Conservation (phyloP, 805 yeast species). For the Metschnikowia koreensis region DNA sequence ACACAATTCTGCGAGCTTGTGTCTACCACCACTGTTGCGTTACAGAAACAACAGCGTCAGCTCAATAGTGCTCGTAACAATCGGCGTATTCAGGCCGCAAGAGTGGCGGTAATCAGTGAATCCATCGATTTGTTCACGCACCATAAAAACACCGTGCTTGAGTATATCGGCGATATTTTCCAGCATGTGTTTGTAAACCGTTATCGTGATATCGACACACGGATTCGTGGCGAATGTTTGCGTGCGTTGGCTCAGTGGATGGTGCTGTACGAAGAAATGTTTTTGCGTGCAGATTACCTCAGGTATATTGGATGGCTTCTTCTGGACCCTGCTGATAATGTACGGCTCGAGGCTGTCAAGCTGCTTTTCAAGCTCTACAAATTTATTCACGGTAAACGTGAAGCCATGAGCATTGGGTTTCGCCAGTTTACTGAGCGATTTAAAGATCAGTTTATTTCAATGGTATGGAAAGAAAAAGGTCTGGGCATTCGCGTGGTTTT, state of each 20-base stretch:
- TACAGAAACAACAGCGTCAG: slow-evolving; percentile 47
- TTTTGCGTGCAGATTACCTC: slow-evolving; percentile 65
- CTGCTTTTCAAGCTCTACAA: slow-evolving; percentile 51
- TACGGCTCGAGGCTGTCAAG: slow-evolving; percentile 63
- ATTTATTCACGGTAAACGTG: slow-evolving; percentile 18
- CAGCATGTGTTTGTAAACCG: slow-evolving; percentile 70
- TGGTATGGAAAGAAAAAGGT: slow-evolving; percentile 48
- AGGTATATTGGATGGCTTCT: slow-evolving; percentile 83
- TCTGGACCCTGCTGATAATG: slow-evolving; percentile 63
- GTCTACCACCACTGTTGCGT: slow-evolving; percentile 30
- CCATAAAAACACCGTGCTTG: slow-evolving; percentile 54
- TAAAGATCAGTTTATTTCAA: slow-evolving; percentile 61
- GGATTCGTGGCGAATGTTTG: slow-evolving; percentile 70
- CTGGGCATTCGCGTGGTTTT: slow-evolving; percentile 51
- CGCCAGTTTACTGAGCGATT: slow-evolving; percentile 78
- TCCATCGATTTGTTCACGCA: slow-evolving; percentile 36
- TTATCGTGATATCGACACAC: slow-evolving; percentile 74
- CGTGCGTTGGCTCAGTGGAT: slow-evolving; percentile 68
- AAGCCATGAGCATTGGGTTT: slow-evolving; percentile 53
- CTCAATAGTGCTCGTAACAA: slow-evolving; percentile 27
- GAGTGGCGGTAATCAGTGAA: slow-evolving; percentile 45
- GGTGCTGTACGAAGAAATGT: slow-evolving; percentile 64
- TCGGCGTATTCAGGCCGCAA: slow-evolving; percentile 33
- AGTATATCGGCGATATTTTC: slow-evolving; percentile 61
- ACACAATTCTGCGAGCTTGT: slow-evolving; percentile 55